Base-by-base conservation (phyloP, 106 monocot genomes). In the Xerophyta viscosa region DNA sequence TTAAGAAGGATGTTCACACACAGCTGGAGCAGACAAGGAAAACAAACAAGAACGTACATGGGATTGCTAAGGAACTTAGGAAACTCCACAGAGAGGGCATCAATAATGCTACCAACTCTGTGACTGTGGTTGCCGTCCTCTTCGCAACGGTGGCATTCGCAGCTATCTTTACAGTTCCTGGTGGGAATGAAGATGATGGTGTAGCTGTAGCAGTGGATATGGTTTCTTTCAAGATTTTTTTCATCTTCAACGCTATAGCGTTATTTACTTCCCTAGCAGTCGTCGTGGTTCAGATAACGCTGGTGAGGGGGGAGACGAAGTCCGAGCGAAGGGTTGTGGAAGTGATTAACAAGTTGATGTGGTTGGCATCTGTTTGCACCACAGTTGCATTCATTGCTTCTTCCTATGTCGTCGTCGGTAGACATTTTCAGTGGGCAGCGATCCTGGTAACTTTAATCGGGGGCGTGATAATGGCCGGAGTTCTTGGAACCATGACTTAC, bases 311-410 rank as follows among this genome's bases (percentile, higher is more conserved):
- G 0, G 71, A 77, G 46, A 71, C 77, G 2, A 71, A 77, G 27
- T 71, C 77, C 18, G 77, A 77, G 42, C 46, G 71, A 21, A 31
- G 61, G 41, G 77, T 77, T n/a, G 66, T 77, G 17, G 61, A 56
- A 70, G 49, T 77, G 37, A 77, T 77, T 21, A 77, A 77, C 60
- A 77, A 77, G 54, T 36, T 77, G 61, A 77, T 77, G 77, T 77
- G 77, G 77, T 29, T 77, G 30, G 77, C 77, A 2, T 70, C 70
- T 6, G 66, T 66, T 24, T 77, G 77, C 50, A 77, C 77, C 6
- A 71, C 77, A 3, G 75, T 76, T 14, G 75, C 75, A 13, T 76
- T 76, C 46, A 69, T 76, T 27, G 52, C 75, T 11, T 69, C 69
- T 3, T 63, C 75, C 1, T 76, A 76, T 43, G 69, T 76, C 37